Base-by-base conservation (phyloP, 495 filamentous ascomycete genomes). In the Monascus purpureus region DNA sequence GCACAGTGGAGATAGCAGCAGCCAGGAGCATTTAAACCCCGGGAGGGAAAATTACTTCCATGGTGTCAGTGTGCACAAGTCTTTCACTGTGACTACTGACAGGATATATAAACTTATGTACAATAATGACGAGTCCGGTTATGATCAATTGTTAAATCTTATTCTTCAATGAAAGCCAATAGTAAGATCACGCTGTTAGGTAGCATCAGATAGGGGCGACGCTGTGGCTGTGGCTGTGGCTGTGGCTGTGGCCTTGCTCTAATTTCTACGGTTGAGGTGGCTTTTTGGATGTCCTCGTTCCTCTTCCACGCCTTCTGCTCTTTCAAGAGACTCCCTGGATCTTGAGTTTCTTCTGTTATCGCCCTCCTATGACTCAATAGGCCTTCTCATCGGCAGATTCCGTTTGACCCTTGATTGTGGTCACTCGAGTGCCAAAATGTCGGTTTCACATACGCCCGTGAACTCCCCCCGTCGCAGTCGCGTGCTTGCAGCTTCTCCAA, bases 201-300 rank as follows among this genome's bases (percentile, higher is more conserved):
- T 16, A 4, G n/a, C 18, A 16, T 30, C 6, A 13, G 7, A 6
- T 2, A 18, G 28, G 15, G 28, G 28, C 28, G 28, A 6, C 26
- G 13, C 13, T 13, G 8, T 28, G 12, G 12, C 6, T 13, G 26
- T 7, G 13, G 6, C 26, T 7, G 47, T 49, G 57, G 54, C 53
- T 55, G 57, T 53, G 39, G 43, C 45, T 37, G n/a, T n/a, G n/a
- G n/a, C n/a, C 42, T 45, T 46, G 49, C 47, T 50, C 38, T 40
- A 52, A 49, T 37, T 47, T 47, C 47, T 54, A 43, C 46, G 40
- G 42, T 46, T 37, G 50, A 57, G 51, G 57, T 64, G 60, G 60
- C 60, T 53, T 64, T 55, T 62, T 62, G 41, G 33, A 35, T 30
- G 37, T 35, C 40, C 20, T 33, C 36, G 17, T 14, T 40, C 30